These are phyloP conservation scores for Lathyrus tuberosus DNA, from an alignment of 306 rosid species.

Conservation along the genomic window DNA sequence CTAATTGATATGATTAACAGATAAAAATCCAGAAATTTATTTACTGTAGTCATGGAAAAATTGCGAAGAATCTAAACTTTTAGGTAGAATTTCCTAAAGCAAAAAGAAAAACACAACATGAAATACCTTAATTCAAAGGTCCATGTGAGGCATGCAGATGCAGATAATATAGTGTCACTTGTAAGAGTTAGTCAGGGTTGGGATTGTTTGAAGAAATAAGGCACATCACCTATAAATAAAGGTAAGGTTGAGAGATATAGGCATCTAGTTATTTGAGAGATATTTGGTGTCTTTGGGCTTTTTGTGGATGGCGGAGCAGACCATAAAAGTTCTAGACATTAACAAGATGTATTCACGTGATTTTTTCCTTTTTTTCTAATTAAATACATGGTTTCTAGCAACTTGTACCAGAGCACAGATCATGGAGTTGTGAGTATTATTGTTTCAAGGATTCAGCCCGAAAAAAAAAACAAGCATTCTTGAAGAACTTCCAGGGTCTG, in stretches of 20 bases:
- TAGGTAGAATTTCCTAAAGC: slow-evolving; percentile 20
- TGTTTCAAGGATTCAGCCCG: not conserved
- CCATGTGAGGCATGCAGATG: not conserved
- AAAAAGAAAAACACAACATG: slow-evolving; percentile 4
- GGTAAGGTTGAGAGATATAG: not conserved
- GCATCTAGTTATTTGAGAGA: slow-evolving; percentile 3
- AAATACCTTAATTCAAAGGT: slow-evolving; percentile 11
- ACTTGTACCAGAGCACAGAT: too few relatives aligned
- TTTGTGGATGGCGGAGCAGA: slow-evolving; percentile 1
- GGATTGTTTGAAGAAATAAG: slow-evolving; percentile 11
- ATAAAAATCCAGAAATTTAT: not conserved
- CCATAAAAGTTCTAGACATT: not conserved
- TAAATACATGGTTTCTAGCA: not conserved
- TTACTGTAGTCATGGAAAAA: slow-evolving; percentile 4
- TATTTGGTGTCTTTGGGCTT: not conserved
- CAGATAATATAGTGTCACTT: slow-evolving; percentile 8
- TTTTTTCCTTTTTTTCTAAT: not conserved
- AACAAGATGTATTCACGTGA: slow-evolving; percentile 1
- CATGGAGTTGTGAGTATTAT: not conserved
- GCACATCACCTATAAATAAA: not conserved
- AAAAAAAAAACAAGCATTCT: not conserved
- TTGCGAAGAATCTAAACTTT: not conserved
- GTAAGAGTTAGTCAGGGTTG: not conserved
- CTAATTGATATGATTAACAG: slow-evolving; percentile 12
- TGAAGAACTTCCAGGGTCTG: slow-evolving; percentile 1